Evolutionary conservation across 352 stramenopile species (phyloP).

Genomic region (Pythium brachiatum): DNA sequence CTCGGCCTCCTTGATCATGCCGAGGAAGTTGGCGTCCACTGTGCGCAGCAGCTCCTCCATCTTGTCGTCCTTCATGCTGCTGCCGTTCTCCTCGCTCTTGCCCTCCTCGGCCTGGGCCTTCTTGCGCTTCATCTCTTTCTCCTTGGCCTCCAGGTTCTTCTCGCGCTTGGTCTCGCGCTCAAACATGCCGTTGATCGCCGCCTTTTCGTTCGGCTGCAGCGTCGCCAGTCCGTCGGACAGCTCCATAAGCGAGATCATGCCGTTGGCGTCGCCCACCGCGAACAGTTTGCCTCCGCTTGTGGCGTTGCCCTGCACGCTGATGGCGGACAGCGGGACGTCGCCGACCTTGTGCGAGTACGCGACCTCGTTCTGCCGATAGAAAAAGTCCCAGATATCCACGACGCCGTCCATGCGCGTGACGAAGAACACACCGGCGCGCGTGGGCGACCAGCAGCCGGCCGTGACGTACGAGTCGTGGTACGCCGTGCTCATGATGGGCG

Average conservation of each 20-base stretch:
- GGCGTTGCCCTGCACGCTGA: slow-evolving; percentile 91
- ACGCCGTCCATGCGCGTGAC: slow-evolving; percentile 96
- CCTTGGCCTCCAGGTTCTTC: slow-evolving; percentile 92
- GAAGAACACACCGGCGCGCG: slow-evolving; percentile 95
- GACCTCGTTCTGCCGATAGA: slow-evolving; percentile 96
- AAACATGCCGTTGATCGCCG: slow-evolving; percentile 94
- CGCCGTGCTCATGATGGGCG: slow-evolving; percentile 96
- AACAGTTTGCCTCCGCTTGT: slow-evolving; percentile 91
- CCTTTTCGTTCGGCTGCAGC: slow-evolving; percentile 93
- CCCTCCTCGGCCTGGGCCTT: slow-evolving; percentile 83
- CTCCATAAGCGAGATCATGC: slow-evolving; percentile 96
- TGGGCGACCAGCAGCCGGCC: slow-evolving; percentile 95
- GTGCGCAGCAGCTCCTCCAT: slow-evolving; percentile 93
- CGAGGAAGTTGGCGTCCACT: slow-evolving; percentile 93
- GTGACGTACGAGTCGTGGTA: slow-evolving; percentile 97
- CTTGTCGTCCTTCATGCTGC: slow-evolving; percentile 85
- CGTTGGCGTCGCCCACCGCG: slow-evolving; percentile 93
- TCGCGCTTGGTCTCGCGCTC: slow-evolving; percentile 96
- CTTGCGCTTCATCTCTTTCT: slow-evolving; percentile 86
- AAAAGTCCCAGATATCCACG: slow-evolving; percentile 98
- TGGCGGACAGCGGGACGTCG: slow-evolving; percentile 88
- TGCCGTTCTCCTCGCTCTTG: slow-evolving; percentile 58
- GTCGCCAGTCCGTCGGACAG: slow-evolving; percentile 91
- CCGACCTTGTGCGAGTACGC: slow-evolving; percentile 97
- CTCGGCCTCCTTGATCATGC: slow-evolving; percentile 96